Base-by-base conservation (phyloP, 495 filamentous ascomycete genomes). In the Copromyces sp. region DNA sequence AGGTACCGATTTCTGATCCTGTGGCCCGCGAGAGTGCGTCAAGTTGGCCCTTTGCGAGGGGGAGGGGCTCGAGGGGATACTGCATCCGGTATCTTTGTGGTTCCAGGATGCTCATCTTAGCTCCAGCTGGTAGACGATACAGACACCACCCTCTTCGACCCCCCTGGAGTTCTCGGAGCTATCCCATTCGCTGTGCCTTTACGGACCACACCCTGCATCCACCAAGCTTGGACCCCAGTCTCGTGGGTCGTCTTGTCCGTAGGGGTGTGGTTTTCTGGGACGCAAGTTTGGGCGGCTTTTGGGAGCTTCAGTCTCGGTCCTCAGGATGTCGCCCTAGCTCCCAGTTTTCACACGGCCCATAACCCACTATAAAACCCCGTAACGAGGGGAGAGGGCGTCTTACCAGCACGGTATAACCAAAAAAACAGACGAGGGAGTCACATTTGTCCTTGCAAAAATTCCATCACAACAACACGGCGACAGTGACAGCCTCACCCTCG, bases 291-390 rank as follows among this genome's bases (percentile, higher is more conserved):
- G 12, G 47, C 47, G 29, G 24, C 47, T 59, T 24, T 59, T 59
- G 47, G 47, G 47, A 61, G 47, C 47, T 61, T n/a, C n/a, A n/a
- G n/a, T n/a, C 20, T 59, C 20, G 47, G 47, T 59, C 47, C 47
- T 59, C 24, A 59, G 45, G 45, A 24, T 20, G n/a, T 4, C n/a
- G 3, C 47, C 24, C 47, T 59, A 16, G 68, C 74, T 70, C 65
- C 38, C 53, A 69, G 65, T 73, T 71, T 69, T 72, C 78, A 78
- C 78, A 79, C 78, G 73, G 77, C 72, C 74, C 75, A 69, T 41
- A 61, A 42, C 71, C 73, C 76, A 72, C 75, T 76, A 61, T 72
- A 70, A 74, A 65, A 72, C 68, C 74, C 76, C 78, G 73, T 77
- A 74, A 79, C 77, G 74, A 72, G 39, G 68, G 44, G 70, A 72